A percentile compares a stretch with the other conserved stretches of the same genome.
phyloP scores from a whole-genome alignment of 2,329 filamentous ascomycete genomes.

The Scedosporium aurantiacum region DNA sequence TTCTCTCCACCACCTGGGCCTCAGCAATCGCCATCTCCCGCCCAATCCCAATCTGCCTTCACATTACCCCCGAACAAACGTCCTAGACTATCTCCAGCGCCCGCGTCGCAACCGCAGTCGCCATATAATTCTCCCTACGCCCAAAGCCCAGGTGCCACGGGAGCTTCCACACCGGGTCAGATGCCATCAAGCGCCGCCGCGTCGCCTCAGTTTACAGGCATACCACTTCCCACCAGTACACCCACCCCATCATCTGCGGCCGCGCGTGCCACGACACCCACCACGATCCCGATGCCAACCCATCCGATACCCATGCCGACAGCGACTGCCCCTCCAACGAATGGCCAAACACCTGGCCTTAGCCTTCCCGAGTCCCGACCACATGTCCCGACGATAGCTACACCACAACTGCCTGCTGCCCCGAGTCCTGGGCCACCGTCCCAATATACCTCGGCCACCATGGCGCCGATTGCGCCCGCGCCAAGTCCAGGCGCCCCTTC shows the following conservation, averaged over 20 bases:
- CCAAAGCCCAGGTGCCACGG: conserved; percentile 31
- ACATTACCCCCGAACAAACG: conserved; percentile 61
- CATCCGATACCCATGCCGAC: conserved; percentile 13
- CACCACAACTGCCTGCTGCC: conserved; percentile 8
- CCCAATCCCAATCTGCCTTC: conserved; percentile 40
- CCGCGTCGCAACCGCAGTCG: conserved; percentile 55
- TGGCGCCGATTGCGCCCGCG: conserved; percentile 11
- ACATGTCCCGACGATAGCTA: conserved; percentile 10
- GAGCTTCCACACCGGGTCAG: conserved; percentile 11
- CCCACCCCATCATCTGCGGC: conserved; percentile 19
- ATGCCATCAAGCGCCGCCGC: conserved; percentile 25
- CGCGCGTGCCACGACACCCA: conserved; percentile 21
- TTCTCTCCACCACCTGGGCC: conserved; percentile 43
- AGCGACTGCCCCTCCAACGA: conserved; percentile 1
- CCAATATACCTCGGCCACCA: conserved; percentile 13
- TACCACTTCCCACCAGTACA: neutral
- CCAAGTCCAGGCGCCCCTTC: conserved; percentile 6
- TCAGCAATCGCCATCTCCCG: conserved; percentile 51
- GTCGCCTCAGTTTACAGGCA: conserved; percentile 21
- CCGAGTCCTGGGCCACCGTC: conserved; percentile 7
- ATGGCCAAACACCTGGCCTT: conserved; percentile 7
- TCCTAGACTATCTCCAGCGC: conserved; percentile 58
- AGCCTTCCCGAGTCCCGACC: conserved; percentile 13
- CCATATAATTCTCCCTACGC: conserved; percentile 45
- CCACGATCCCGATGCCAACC: conserved; percentile 18